A percentile compares a stretch with the other conserved stretches of the same genome.
These are phyloP conservation scores for Waltergamsia citrina DNA, from an alignment of 2,329 filamentous ascomycete species.

Conservation along the genomic window DNA sequence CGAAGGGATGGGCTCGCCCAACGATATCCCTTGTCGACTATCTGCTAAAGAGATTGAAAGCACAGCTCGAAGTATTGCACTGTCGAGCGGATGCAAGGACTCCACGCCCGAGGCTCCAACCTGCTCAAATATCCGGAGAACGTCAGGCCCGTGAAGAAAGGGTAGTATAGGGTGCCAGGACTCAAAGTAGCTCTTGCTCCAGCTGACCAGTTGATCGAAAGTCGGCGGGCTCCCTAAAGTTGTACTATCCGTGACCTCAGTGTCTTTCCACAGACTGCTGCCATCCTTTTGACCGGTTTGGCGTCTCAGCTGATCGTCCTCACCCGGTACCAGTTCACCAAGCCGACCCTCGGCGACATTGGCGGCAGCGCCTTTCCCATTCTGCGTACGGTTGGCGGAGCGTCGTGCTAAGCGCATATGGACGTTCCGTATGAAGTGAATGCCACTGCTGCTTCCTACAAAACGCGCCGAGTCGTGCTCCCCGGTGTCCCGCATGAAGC, in stretches of 20 bases:
- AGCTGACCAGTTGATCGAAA: constrained; percentile 39
- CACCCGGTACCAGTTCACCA: constrained; percentile 39
- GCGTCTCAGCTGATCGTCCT: constrained; percentile 39
- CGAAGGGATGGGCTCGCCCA: constrained; percentile 23
- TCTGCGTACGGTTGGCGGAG: constrained; percentile 6
- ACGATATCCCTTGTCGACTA: constrained; percentile 27
- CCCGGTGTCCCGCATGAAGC: constrained; percentile 38
- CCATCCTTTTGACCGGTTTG: constrained; percentile 13
- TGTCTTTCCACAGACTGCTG: constrained; percentile 19
- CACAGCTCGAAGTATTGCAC: constrained; percentile 35
- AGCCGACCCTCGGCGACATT: not conserved
- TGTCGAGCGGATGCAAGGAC: constrained; percentile 21
- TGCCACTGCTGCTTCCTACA: constrained; percentile 47
- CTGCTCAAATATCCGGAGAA: constrained; percentile 35
- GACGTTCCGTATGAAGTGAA: constrained; percentile 48
- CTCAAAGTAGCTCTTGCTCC: constrained; percentile 44
- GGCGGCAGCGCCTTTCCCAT: constrained; percentile 4
- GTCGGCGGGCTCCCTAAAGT: constrained; percentile 10
- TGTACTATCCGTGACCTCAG: constrained; percentile 24
- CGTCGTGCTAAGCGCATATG: constrained; percentile 33
- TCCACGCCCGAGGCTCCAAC: constrained; percentile 21
- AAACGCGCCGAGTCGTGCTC: constrained; percentile 39
- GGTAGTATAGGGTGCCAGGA: constrained; percentile 49
- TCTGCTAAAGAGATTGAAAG: constrained; percentile 45
- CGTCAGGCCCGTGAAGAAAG: constrained; percentile 42